Conservation (phyloP, 257 asterid species). For the Solanum pimpinellifolium region DNA sequence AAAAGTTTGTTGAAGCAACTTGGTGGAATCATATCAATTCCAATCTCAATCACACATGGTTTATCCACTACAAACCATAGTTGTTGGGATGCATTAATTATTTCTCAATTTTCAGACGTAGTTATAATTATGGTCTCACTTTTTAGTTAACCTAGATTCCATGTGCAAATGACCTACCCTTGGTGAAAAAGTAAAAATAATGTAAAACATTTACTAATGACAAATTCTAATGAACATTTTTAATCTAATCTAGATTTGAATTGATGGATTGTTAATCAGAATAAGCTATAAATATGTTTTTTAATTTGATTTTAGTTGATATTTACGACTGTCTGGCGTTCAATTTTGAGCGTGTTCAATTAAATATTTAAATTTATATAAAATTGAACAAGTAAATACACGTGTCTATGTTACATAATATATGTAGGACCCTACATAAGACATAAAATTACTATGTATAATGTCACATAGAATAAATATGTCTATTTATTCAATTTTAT, state of each 20-base stretch:
- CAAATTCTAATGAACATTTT: neutral
- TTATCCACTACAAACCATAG: neutral
- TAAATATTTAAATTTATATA: too few relatives aligned
- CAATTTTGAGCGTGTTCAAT: accelerated
- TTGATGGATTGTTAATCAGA: neutral
- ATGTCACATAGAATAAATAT: too few relatives aligned
- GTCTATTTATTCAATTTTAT: too few relatives aligned
- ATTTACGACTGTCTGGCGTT: too few relatives aligned
- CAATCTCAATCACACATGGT: neutral
- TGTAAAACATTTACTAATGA: too few relatives aligned
- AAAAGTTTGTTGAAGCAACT: neutral
- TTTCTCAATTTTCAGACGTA: neutral
- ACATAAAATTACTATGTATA: too few relatives aligned
- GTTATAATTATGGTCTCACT: neutral
- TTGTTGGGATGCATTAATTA: neutral
- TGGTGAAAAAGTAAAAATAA: neutral
- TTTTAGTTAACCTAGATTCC: neutral
- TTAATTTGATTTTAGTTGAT: too few relatives aligned
- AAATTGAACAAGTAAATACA: too few relatives aligned
- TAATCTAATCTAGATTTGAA: neutral
- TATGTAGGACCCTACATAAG: too few relatives aligned
- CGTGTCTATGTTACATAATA: too few relatives aligned
- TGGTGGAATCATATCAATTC: neutral
- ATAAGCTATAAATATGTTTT: too few relatives aligned
- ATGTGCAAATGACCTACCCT: neutral